Evolutionary conservation across 2,329 filamentous ascomycete genomes (phyloP), one percentile per base, ranked within the genome.

Genomic region (Fusarium sacchari): DNA sequence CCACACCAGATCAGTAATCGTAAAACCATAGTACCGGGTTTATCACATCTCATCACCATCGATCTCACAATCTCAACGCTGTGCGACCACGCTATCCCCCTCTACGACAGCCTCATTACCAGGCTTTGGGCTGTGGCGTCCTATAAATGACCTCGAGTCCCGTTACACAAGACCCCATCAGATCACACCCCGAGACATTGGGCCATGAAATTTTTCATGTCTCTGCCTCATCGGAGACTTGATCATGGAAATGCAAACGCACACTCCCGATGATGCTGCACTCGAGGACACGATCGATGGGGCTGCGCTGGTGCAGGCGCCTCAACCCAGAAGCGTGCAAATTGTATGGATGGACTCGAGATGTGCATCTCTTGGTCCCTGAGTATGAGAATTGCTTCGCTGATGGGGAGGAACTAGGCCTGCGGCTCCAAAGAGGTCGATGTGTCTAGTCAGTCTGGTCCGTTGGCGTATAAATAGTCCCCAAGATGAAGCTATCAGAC

Each of bases 381-480:
- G 55, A 86, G 84, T 11, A 88, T 89, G 71, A 92, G 84, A 44
- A 89, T 83, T 30, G 94, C 83, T 3, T 91, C 87, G 77, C 93
- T 92, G 36, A 40, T 92, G 81, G 4, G 90, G 91, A 32, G 47
- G 28, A 34, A 59, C 6, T 92, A 86, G 5, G 86, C 62, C 83
- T 85, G 56, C 88, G 91, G 75, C 81, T 82, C 20, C 46, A 39
- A 47, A 28, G 26, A 59, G 46, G 65, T 62, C 65, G 62, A 76
- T 77, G 71, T 67, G 63, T 55, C 53, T 46, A 55, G 52, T 36
- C 47, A 64, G 66, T 55, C 53, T 55, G 50, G 64, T 61, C 46
- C 32, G 24, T 53, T 24, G 37, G n/a, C 50, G 66, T 75, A 75
- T 75, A 75, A 75, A 75, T 75, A 75, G 64, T 40, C 50, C 50